phyloP scores from a whole-genome alignment of 73 alveolate species.

The Breviolum minutum region DNA sequence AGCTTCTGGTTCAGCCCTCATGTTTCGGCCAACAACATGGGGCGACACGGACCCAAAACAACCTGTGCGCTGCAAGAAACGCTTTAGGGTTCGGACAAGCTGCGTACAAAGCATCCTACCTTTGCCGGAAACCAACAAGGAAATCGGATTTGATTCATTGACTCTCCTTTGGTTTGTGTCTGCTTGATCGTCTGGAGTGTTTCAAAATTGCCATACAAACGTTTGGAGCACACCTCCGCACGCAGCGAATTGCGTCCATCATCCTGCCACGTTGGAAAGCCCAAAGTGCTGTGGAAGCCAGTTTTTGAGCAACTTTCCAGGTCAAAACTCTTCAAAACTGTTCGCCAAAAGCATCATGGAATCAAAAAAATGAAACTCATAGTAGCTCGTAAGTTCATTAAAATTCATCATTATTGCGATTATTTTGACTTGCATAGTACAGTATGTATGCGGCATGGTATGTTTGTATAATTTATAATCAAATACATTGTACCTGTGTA shows the following conservation, averaged over 20 bases:
- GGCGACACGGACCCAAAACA: too few species aligned
- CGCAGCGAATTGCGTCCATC: slow-evolving; percentile 5
- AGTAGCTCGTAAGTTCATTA: too few species aligned
- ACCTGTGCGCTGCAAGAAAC: too few species aligned
- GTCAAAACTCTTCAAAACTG: not conserved
- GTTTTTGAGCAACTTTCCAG: not conserved
- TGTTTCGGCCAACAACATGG: too few species aligned
- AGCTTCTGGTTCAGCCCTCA: slow-evolving; percentile 40
- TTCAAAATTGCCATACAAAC: not conserved
- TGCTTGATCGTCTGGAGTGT: too few species aligned
- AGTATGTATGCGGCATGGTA: not conserved
- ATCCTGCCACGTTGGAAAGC: not conserved
- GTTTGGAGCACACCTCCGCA: not conserved
- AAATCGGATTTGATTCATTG: too few species aligned
- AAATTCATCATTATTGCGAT: too few species aligned
- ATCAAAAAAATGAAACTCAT: not conserved
- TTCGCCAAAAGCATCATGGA: not conserved
- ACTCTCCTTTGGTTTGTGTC: too few species aligned
- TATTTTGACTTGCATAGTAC: too few species aligned
- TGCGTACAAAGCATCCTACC: slow-evolving; percentile 9
- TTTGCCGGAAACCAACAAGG: not conserved
- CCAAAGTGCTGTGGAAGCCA: not conserved
- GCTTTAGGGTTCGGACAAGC: not conserved
- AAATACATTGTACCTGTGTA: too few species aligned
- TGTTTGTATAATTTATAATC: not conserved